Evolutionary conservation across 768 basidiomycete genomes (phyloP).

Genomic region (Gelatoporia subvermispora): DNA sequence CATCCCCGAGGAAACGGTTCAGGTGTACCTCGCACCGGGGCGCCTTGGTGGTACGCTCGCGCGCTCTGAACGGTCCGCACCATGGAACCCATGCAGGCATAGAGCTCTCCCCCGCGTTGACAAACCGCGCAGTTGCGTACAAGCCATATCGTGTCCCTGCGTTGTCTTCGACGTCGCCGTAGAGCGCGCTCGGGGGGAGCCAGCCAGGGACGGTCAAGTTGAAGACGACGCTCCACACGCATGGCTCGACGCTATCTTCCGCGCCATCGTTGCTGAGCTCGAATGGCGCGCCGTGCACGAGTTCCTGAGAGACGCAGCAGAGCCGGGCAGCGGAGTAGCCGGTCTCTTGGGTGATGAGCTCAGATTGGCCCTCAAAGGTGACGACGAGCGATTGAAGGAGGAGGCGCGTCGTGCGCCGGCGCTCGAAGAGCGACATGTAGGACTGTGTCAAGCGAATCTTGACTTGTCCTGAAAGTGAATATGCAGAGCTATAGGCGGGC

Average conservation of each 20-base stretch:
- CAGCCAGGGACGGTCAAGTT: conserved; percentile 86
- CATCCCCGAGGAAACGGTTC: conserved; percentile 41
- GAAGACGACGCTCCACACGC: conserved; percentile 75
- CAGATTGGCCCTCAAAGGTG: conserved; percentile 84
- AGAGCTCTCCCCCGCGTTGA: conserved; percentile 38
- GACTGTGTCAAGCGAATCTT: conserved; percentile 58
- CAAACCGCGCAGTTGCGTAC: conserved; percentile 60
- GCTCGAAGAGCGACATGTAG: conserved; percentile 47
- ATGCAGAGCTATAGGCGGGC: conserved; percentile 59
- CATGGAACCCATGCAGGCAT: conserved; percentile 45
- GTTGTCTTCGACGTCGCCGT: conserved; percentile 36
- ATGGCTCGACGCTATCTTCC: conserved; percentile 50
- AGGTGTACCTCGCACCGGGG: conserved; percentile 39
- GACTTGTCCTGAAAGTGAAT: conserved; percentile 84
- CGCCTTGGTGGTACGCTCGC: conserved; percentile 36
- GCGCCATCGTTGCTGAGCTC: conserved; percentile 63
- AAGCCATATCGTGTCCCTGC: conserved; percentile 63
- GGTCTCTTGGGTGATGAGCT: conserved; percentile 56
- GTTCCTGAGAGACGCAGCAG: conserved; percentile 59
- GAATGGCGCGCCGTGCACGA: conserved; percentile 47
- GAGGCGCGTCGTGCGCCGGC: conserved; percentile 43
- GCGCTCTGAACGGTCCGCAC: conserved; percentile 52
- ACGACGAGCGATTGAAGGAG: conserved; percentile 67
- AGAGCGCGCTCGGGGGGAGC: conserved; percentile 58
- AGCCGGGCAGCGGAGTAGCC: conserved; percentile 71